phyloP scores from a whole-genome alignment of 2,329 filamentous ascomycete species.

The Apiospora sp. region DNA sequence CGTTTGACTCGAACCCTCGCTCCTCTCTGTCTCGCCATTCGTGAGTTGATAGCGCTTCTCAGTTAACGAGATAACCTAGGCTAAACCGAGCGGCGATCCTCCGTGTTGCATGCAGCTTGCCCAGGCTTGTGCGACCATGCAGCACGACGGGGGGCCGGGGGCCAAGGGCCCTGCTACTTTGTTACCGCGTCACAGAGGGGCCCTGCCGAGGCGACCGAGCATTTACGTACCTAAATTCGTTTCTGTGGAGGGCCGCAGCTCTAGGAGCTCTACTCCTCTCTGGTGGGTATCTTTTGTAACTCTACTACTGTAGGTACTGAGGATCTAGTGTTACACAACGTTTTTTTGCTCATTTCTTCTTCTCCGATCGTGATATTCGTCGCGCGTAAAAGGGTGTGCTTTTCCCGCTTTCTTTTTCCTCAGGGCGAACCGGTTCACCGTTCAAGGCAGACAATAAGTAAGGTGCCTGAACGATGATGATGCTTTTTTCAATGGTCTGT shows the following conservation, averaged over 20 bases:
- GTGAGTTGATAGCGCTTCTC: slow-evolving; percentile 10
- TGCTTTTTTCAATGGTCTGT: neutral
- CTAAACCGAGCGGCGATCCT: slow-evolving; percentile 8
- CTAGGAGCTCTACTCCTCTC: neutral
- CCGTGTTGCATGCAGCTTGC: slow-evolving; percentile 9
- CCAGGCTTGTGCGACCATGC: slow-evolving; percentile 1
- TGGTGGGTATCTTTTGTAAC: slow-evolving; percentile 7
- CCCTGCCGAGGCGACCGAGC: slow-evolving; percentile 4
- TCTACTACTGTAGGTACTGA: slow-evolving; percentile 5
- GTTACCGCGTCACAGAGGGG: slow-evolving; percentile 15
- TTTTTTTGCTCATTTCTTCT: neutral
- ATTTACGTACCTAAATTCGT: neutral
- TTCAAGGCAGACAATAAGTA: neutral
- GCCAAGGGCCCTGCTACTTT: neutral
- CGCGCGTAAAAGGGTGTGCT: neutral
- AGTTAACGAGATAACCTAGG: neutral
- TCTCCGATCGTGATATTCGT: too few species aligned
- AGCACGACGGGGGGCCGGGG: neutral
- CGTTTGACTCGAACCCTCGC: slow-evolving; percentile 3
- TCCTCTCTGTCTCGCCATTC: neutral
- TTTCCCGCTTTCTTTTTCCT: neutral
- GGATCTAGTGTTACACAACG: slow-evolving; percentile 11
- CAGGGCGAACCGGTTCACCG: neutral
- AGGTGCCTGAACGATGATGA: neutral
- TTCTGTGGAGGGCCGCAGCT: neutral